These are phyloP conservation scores for Arachis hypogaea DNA, from an alignment of 306 rosid genomes.

Conservation along the genomic window DNA sequence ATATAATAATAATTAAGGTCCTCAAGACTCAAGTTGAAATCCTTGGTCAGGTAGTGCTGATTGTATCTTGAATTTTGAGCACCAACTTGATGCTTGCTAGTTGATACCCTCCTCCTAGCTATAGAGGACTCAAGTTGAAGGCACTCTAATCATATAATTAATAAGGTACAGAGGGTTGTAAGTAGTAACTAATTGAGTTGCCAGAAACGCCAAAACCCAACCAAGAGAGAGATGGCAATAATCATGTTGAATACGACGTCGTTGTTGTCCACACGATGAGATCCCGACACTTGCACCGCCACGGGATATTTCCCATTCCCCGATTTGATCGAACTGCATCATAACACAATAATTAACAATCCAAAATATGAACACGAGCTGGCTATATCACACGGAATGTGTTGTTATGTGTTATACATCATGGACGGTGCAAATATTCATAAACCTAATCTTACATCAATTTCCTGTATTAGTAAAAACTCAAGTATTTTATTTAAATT, in stretches of 20 bases:
- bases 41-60: not conserved
- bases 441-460: not conserved
- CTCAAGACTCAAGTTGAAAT: constrained; percentile 27
- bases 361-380: not conserved
- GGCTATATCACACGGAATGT: constrained; percentile 17
- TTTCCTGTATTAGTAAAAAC: not conserved
- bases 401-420: not conserved
- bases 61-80: not conserved
- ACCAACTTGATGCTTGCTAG: not conserved
- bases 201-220: constrained; percentile 42
- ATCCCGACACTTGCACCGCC: constrained; percentile 44
- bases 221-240: constrained; percentile 16
- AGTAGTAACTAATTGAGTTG: not conserved
- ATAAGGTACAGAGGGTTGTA: too few species aligned
- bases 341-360: not conserved
- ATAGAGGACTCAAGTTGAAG: constrained; percentile 18
- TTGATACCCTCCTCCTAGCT: constrained; percentile 4
- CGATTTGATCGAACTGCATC: constrained; percentile 66
- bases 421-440: constrained; percentile 39
- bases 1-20: too few species aligned
- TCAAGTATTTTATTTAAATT: not conserved
- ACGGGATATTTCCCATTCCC: constrained; percentile 55
- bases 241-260: not conserved
- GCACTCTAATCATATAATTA: too few species aligned
- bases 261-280: not conserved